A percentile compares a stretch with the other conserved stretches of the same genome.
phyloP scores from a whole-genome alignment of 164 flowering plant species.

The Litsea cubeba region DNA sequence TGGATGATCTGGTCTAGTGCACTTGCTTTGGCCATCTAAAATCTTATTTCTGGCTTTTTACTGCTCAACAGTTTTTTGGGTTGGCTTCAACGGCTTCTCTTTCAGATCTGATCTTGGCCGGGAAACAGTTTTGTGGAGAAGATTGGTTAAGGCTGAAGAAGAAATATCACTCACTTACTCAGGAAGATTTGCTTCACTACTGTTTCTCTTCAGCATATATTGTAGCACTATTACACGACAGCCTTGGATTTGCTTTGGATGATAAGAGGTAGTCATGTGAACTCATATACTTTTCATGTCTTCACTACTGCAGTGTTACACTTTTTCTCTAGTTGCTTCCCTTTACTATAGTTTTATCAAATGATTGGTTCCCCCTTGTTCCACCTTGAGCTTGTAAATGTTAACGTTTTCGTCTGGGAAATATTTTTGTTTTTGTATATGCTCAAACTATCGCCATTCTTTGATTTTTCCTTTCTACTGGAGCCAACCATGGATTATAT shows the following conservation, averaged over 20 bases:
- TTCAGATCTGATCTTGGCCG: constrained; percentile 62
- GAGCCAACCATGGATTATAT: too few relatives aligned
- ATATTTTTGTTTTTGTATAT: too few relatives aligned
- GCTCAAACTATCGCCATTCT: too few relatives aligned
- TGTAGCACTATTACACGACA: constrained; percentile 83
- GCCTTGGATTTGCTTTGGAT: constrained; percentile 74
- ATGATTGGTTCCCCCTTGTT: too few relatives aligned
- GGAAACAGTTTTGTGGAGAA: constrained; percentile 73
- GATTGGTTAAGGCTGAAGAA: constrained; percentile 62
- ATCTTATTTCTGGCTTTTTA: constrained; percentile 5
- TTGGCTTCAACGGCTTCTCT: constrained; percentile 50
- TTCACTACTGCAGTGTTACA: background rate
- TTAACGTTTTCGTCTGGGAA: too few relatives aligned
- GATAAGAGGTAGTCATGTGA: constrained; percentile 55
- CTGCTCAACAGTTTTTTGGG: constrained; percentile 62
- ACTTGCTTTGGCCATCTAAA: background rate
- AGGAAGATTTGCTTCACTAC: constrained; percentile 65
- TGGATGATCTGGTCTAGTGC: background rate
- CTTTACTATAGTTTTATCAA: too few relatives aligned
- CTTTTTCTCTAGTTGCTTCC: background rate
- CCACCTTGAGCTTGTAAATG: too few relatives aligned
- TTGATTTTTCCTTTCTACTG: too few relatives aligned
- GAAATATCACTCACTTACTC: constrained; percentile 39
- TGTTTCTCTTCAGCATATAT: constrained; percentile 98
- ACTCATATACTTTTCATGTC: background rate